phyloP scores from a whole-genome alignment of 208 protist species.

The Wallacemonas rigidus region DNA sequence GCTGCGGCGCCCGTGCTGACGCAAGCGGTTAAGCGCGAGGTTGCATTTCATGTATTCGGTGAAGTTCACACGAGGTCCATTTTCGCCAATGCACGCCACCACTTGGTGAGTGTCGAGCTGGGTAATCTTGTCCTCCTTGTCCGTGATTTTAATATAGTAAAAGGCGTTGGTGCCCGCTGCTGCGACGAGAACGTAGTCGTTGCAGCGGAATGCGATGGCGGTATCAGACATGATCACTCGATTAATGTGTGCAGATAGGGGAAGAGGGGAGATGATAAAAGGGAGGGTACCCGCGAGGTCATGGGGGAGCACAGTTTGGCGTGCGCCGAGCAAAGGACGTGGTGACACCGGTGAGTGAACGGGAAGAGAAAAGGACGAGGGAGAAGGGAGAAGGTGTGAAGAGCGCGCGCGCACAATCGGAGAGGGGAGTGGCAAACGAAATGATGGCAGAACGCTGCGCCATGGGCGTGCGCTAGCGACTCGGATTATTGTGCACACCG shows the following conservation, averaged over 20 bases:
- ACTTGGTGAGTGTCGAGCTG: slow-evolving; percentile 89
- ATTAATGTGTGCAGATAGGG: slow-evolving; percentile 4
- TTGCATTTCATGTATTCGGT: slow-evolving; percentile 94
- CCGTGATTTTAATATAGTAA: slow-evolving; percentile 94
- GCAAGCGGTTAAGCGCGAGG: slow-evolving; percentile 83
- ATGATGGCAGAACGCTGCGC: too few relatives aligned
- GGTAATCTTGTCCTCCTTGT: slow-evolving; percentile 93
- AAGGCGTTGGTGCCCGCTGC: slow-evolving; percentile 84
- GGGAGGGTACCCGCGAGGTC: too few relatives aligned
- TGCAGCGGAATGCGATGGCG: slow-evolving; percentile 86
- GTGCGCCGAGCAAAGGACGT: too few relatives aligned
- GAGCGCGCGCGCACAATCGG: too few relatives aligned
- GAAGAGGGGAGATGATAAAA: slow-evolving; percentile 16
- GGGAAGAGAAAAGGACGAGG: too few relatives aligned
- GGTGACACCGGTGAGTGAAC: too few relatives aligned
- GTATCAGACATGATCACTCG: slow-evolving; percentile 75
- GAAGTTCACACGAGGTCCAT: slow-evolving; percentile 92
- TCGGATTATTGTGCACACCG: too few relatives aligned
- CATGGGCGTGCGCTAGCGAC: too few relatives aligned
- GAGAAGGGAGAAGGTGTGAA: too few relatives aligned
- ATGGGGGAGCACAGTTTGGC: too few relatives aligned
- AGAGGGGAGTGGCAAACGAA: too few relatives aligned
- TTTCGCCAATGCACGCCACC: slow-evolving; percentile 87
- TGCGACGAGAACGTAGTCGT: slow-evolving; percentile 84
- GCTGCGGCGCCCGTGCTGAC: slow-evolving; percentile 79